Base-by-base conservation (phyloP, 768 basidiomycete genomes). In the Terana coerulea region DNA sequence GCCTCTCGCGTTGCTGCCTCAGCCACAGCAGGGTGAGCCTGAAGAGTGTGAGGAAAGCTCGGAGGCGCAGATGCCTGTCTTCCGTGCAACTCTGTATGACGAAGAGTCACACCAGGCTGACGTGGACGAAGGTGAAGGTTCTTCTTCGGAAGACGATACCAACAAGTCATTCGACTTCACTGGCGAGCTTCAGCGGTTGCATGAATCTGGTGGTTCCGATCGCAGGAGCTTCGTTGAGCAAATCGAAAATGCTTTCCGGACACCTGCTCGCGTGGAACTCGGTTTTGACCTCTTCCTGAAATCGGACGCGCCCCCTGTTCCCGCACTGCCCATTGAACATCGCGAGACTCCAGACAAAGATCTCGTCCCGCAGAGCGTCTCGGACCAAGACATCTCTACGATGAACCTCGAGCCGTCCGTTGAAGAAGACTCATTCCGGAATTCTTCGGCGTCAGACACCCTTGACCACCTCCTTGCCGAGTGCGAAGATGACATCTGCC, bases 121-220 rank as follows among this genome's bases (percentile, higher is more conserved):
- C 30, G 64, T 77, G 39, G 76, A 79, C 22, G 77, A 77, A 7
- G 68, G 74, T 12, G 76, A 77, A 24, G 76, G 73, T 17, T 67
- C 66, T 19, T 69, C 72, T 11, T 74, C 74, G 0, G 82, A 83
- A 48, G 79, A 79, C 47, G 80, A 85, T 55, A 91, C 88, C 0
- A 88, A 84, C 69, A 85, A 78, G 59, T 86, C 83, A 1, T 92
- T 91, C 54, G 89, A 92, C 60, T 92, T 91, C 61, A 92, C 90
- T 0, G 86, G 84, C 33, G 90, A 91, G 64, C 66, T 91, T 47
- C 69, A 76, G 65, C 81, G 72, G 59, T 72, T 91, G 43, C 83
- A 85, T 47, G 83, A 87, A 58, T 83, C 81, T 5, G 84, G 85
- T 29, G 86, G 61, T 1, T 83, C 81, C 1, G 82, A 88, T 60